Evolutionary conservation across 2,329 filamentous ascomycete genomes (phyloP), one percentile per base, ranked within the genome.

Genomic region (Venturia oleaginea): DNA sequence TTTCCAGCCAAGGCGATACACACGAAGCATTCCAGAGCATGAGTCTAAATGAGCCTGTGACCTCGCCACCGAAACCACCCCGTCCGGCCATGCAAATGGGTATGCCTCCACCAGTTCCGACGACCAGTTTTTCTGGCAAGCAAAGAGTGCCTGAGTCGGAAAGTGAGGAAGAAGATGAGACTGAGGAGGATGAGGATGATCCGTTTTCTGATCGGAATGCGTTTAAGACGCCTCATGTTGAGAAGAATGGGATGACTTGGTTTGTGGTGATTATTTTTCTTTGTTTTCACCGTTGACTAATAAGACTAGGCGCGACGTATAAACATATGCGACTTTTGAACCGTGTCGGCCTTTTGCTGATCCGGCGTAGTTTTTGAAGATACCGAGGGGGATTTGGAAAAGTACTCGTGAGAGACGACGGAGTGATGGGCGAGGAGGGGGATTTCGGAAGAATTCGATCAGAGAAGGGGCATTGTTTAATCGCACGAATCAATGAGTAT

Each of bases 181-280:
- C 19, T 6, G 64, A 48, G 17, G 64, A 65, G 17, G 64, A 81
- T n/a, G 79, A 81, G 8, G 84, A 84, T 2, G 86, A 89, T 8
- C 92, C 92, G 0, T 96, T 96, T 74, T 90, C 89, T 4, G 91
- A 96, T 73, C 84, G 84, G 51, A 92, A 96, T 72, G 89, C 86
- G 4, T 81, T 90, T 32, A 79, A 79, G 60, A 84, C 82, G 3
- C 82, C 81, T 22, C 76, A 73, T 69, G 69, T 72, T 48, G 81
- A 81, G 71, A 75, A 70, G 42, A 62, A 67, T 6, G 72, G 73
- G 7, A 73, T 75, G 72, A 72, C 68, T 54, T 75, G 73, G 74
- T 74, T 65, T 37, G 38, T 59, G 3, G 2, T 15, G 1, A 42
- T 19, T 2, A 13, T 34, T 43, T 5, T 6, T 17, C 24, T 4